phyloP scores from a whole-genome alignment of 2,329 filamentous ascomycete genomes.

The Colletotrichum graminicola region DNA sequence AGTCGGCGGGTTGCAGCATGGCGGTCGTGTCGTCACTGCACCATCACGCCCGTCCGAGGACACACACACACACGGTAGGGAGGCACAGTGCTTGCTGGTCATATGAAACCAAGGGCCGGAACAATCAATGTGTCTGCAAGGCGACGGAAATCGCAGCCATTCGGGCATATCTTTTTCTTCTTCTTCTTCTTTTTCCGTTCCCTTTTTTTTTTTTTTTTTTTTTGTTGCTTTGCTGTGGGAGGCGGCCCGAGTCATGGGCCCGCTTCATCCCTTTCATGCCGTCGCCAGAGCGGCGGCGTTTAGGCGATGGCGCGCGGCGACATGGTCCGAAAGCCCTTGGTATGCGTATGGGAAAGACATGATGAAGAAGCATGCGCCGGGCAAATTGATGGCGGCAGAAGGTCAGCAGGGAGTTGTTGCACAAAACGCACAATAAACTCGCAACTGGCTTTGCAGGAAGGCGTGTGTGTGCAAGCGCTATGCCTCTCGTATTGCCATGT shows the following conservation, averaged over 20 bases:
- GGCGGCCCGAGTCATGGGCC: conserved; percentile 34
- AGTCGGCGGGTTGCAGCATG: conserved; percentile 27
- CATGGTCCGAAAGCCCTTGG: conserved; percentile 12
- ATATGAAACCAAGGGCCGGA: conserved; percentile 14
- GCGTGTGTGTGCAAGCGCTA: conserved; percentile 13
- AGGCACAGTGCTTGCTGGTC: conserved; percentile 15
- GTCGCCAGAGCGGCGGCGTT: conserved; percentile 8
- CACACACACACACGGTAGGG: conserved; percentile 18
- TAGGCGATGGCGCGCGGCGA: conserved; percentile 2
- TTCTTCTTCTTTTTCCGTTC: too few relatives aligned
- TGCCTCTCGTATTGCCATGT: conserved; percentile 6
- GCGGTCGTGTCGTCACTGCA: conserved; percentile 20
- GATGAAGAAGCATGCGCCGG: conserved; percentile 5
- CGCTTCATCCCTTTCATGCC: conserved; percentile 16
- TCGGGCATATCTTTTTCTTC: conserved; percentile 4
- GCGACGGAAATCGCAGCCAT: conserved; percentile 16
- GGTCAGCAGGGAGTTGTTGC: conserved; percentile 21
- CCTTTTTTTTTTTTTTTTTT: background rate
- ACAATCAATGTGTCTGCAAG: conserved; percentile 7
- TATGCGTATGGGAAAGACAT: conserved; percentile 3
- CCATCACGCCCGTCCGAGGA: conserved; percentile 19
- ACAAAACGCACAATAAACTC: conserved; percentile 19
- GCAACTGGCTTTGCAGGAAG: conserved; percentile 14
- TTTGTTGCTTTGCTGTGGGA: background rate
- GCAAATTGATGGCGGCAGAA: conserved; percentile 1